Evolutionary conservation across 2,329 filamentous ascomycete genomes (phyloP), one percentile per base, ranked within the genome.

Genomic region (Elsinoe fawcettii): DNA sequence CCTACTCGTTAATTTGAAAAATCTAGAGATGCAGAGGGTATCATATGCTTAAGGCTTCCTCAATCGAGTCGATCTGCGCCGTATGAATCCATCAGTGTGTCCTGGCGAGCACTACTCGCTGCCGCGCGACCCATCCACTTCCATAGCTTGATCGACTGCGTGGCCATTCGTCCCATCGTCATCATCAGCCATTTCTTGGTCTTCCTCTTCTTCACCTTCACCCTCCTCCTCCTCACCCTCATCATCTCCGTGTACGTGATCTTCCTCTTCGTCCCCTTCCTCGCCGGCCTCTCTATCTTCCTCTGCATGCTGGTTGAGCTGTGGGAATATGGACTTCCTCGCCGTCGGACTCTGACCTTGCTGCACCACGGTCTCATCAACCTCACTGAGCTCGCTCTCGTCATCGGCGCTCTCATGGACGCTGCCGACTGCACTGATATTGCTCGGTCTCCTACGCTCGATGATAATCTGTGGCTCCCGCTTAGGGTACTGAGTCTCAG

Each of bases 351-450:
- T 63, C 22, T 49, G 43, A 12, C 61, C 61, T 16, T 62, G 59
- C 5, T 62, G 62, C 7, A 65, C 62, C 1, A 58, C 62, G 16
- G 63, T 66, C 36, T 77, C 75, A 55, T 77, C 75, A 11, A 79
- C 68, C 63, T 80, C 78, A 58, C 76, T 79, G 2, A 81, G 67
- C 66, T 81, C 78, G 60, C 76, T 79, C 61, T 80, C 78, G 58
- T 80, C 77, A 61, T 80, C 78, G 0, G 77, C 77, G 61, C 72
- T 74, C 58, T 79, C 77, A 43, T 80, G 74, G 0, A 78, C 66
- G 51, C 75, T 88, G 5, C 79, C 80, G 0, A 77, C 76, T 5
- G 78, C 77, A 58, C 82, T 84, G 51, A 75, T 81, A 30, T 32
- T 18, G 43, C 54, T 56, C 12, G 54, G 30, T 27, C 43, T 56